Evolutionary conservation across 73 alveolate genomes (phyloP).

Genomic region (Diophrys sp.): DNA sequence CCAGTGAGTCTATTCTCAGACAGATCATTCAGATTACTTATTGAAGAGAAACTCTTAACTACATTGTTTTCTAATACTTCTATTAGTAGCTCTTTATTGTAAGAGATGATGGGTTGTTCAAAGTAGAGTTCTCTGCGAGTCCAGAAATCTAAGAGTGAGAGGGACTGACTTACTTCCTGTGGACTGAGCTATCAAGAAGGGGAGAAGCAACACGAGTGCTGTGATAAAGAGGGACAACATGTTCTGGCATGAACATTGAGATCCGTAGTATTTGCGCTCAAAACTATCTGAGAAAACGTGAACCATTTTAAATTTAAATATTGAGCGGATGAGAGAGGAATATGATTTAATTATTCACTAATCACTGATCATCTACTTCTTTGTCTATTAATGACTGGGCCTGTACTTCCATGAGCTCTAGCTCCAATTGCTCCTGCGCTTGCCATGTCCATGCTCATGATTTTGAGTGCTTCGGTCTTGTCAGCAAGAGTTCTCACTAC

Average conservation of each 20-base stretch:
- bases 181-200: slow-evolving; percentile 27
- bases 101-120: slow-evolving; percentile 43
- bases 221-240: background rate
- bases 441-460: slow-evolving; percentile 58
- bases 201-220: background rate
- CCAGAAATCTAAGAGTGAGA: slow-evolving; percentile 33
- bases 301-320: background rate
- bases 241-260: background rate
- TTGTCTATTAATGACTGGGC: background rate
- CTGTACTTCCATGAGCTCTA: background rate
- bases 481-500: slow-evolving; percentile 35
- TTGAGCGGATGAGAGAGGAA: too few relatives aligned
- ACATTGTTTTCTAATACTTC: background rate
- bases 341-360: too few relatives aligned
- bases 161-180: slow-evolving; percentile 21
- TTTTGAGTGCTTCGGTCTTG: slow-evolving; percentile 52
- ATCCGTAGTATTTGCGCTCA: background rate
- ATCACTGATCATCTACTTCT: too few relatives aligned
- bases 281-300: background rate
- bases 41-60: background rate
- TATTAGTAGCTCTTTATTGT: slow-evolving; percentile 28
- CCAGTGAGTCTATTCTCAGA: background rate
- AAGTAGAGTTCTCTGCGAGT: slow-evolving; percentile 12
- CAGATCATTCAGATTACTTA: background rate
- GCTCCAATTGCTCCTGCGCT: slow-evolving; percentile 20